Base-by-base conservation (phyloP, 805 yeast genomes). In the Geotrichum ghanense region DNA sequence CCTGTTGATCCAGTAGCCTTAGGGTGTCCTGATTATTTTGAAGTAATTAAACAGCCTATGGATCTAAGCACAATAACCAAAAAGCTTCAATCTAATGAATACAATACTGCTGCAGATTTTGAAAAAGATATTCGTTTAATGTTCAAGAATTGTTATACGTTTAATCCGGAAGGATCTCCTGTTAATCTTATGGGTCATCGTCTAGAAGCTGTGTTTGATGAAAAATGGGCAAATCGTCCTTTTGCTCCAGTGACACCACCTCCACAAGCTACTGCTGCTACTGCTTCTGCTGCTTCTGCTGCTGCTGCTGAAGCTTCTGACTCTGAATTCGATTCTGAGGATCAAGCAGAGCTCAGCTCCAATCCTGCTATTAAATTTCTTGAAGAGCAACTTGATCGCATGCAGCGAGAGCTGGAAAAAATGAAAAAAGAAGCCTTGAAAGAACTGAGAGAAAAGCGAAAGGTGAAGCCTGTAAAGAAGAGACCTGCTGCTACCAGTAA, bases 1-100 rank as follows among this genome's bases (percentile, higher is more conserved):
- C 97, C 98, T 1, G 98, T 92, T 39, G 97, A 92, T 64, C 92
- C 96, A 0, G 88, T 89, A 25, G 95, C 95, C 14, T 74, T 90
- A 59, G 87, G 86, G 57, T 81, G 95, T 54, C 98, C 98, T 23
- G 78, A 88, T 41, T 92, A 92, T 64, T 76, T 76, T 55, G 94
- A 90, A 56, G 70, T 86, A 48, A 81, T 92, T 49, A 89, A 87
- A 56, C 78, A 76, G 48, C 97, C 99, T 20, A 92, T 92, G 97
- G 98, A 92, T 65, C 72, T 92, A 54, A 79, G 90, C 25, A 87
- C 97, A 0, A 75, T 90, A 48, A 81, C 80, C 56, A 74, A 78
- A 49, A 90, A 89, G 62, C 71, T 87, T 53, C 78, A 80, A 50
- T 87, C 86, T 63, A 89, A 89, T 64, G 84, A 83, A 56, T 92